phyloP scores from a whole-genome alignment of 495 filamentous ascomycete species.

The Hypoxylon cercidicola region DNA sequence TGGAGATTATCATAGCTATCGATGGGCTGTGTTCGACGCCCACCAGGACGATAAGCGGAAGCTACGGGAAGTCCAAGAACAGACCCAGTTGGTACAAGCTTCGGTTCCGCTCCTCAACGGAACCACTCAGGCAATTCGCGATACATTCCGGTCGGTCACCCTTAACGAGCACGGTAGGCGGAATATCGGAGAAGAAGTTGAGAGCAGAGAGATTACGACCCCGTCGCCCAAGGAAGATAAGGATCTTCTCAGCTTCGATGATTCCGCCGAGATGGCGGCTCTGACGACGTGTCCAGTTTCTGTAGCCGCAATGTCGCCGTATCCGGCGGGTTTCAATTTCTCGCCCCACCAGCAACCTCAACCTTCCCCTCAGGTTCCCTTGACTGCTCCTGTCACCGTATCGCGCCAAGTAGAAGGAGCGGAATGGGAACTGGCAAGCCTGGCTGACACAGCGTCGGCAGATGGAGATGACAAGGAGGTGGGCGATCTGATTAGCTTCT shows the following conservation, averaged over 20 bases:
- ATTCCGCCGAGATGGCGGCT: slow-evolving; percentile 6
- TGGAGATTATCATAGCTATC: background rate
- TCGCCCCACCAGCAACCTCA: no score
- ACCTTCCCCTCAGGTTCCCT: background rate
- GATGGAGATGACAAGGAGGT: background rate
- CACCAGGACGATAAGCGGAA: slow-evolving; percentile 27
- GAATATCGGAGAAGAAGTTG: slow-evolving; percentile 13
- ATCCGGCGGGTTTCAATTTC: background rate
- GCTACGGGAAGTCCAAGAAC: slow-evolving; percentile 9
- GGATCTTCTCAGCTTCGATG: slow-evolving; percentile 23
- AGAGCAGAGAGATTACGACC: background rate
- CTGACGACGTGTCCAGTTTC: slow-evolving; percentile 1
- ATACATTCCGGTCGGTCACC: slow-evolving; percentile 39
- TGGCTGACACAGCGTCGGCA: background rate
- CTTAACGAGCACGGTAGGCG: slow-evolving; percentile 30
- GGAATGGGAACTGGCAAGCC: slow-evolving; percentile 24
- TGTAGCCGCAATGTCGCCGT: background rate
- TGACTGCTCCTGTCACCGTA: background rate
- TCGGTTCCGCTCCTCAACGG: background rate
- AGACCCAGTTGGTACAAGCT: background rate
- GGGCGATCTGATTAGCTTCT: slow-evolving; percentile 16
- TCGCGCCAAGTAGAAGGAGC: slow-evolving; percentile 14
- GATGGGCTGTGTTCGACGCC: slow-evolving; percentile 35
- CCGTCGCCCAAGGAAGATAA: slow-evolving; percentile 16
- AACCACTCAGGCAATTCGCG: slow-evolving; percentile 12